Conservation (phyloP, 805 yeast genomes). For the Nakazawaea sp. region DNA sequence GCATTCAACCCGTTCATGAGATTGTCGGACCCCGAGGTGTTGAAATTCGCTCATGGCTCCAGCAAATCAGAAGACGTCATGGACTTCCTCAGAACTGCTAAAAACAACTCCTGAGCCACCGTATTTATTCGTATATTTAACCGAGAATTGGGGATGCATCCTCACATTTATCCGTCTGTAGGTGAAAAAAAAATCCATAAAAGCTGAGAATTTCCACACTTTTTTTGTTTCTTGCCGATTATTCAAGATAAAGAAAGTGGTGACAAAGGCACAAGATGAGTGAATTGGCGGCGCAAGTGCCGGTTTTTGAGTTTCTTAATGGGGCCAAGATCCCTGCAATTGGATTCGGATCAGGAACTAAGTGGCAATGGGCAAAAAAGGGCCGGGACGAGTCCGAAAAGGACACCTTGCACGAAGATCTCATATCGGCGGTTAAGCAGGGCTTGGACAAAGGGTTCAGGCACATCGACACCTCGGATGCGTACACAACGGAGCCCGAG, state of each 20-base stretch:
- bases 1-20: constrained; percentile 88
- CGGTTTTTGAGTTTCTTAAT: constrained; percentile 19
- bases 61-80: constrained; percentile 49
- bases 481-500: constrained; percentile 52
- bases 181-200: no score
- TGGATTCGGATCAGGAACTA: constrained; percentile 56
- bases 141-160: no score
- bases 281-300: background rate
- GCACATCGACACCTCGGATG: constrained; percentile 65
- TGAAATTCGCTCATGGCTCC: constrained; percentile 45
- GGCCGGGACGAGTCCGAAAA: constrained; percentile 14
- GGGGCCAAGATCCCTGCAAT: constrained; percentile 32
- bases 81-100: constrained; percentile 68
- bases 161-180: no score
- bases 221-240: no score
- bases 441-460: constrained; percentile 48
- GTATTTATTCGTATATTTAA: no score
- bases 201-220: no score
- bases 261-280: constrained; percentile 1
- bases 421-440: constrained; percentile 36
- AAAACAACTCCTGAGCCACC: constrained; percentile 44
- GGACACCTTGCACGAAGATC: constrained; percentile 24
- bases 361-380: constrained; percentile 37
- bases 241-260: background rate
- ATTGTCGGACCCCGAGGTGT: constrained; percentile 55